These are phyloP conservation scores for Avena insularis DNA, from an alignment of 176 grass and related monocot genomes.

Conservation along the genomic window DNA sequence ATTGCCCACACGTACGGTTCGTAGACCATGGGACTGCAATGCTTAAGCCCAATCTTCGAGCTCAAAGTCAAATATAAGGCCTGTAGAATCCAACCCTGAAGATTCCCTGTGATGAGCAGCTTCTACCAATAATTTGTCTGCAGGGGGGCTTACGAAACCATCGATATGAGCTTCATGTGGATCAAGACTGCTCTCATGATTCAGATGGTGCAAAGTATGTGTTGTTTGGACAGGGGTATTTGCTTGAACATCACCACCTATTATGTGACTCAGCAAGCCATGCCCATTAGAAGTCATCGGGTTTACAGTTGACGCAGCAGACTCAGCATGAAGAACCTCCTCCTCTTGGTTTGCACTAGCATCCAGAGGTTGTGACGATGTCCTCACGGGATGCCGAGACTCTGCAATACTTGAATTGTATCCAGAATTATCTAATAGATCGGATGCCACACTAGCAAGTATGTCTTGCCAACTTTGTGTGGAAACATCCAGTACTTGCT, in stretches of 20 bases:
- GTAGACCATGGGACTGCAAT: background rate
- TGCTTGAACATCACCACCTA: constrained; percentile 30
- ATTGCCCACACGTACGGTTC: constrained; percentile 33
- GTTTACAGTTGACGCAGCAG: constrained; percentile 25
- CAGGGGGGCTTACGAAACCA: background rate
- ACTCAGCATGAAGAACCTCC: background rate
- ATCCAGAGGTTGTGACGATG: constrained; percentile 32
- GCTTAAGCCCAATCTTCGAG: constrained; percentile 23
- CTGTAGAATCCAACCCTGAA: constrained; percentile 34
- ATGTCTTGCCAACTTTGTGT: constrained; percentile 88
- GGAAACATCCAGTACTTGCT: constrained; percentile 53
- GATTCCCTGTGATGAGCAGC: constrained; percentile 33
- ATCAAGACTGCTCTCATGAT: constrained; percentile 28
- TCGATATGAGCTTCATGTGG: constrained; percentile 35
- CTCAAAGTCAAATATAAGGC: constrained; percentile 50
- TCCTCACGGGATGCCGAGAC: constrained; percentile 33
- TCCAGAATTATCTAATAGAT: constrained; percentile 46
- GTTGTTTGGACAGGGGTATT: constrained; percentile 10
- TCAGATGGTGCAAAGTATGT: background rate
- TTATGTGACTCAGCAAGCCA: constrained; percentile 13
- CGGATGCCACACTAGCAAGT: constrained; percentile 70
- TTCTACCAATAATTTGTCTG: constrained; percentile 28
- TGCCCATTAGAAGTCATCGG: constrained; percentile 25
- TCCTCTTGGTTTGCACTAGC: constrained; percentile 25
- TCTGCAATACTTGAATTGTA: constrained; percentile 15